Evolutionary conservation across 306 rosid species (phyloP).

Genomic region (Sindora glabra): DNA sequence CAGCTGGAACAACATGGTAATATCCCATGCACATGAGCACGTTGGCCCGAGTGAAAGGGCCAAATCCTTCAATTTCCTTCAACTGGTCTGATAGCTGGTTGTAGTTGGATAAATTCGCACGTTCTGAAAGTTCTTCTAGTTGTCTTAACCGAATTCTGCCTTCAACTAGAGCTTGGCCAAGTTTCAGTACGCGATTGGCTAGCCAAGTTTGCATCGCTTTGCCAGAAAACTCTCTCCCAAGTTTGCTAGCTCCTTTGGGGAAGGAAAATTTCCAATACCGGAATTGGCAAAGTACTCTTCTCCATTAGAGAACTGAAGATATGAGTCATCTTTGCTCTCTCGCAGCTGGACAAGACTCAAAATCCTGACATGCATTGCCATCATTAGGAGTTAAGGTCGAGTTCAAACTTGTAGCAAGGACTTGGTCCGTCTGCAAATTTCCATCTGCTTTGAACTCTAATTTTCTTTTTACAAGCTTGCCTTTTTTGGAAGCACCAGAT

Average conservation of each 20-base stretch:
- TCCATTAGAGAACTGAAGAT: neutral
- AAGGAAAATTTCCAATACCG: constrained; percentile 36
- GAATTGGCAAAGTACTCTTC: neutral
- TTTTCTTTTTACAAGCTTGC: neutral
- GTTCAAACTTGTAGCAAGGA: too few relatives aligned
- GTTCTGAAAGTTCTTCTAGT: too few relatives aligned
- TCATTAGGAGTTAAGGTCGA: neutral
- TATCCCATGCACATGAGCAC: too few relatives aligned
- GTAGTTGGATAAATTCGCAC: too few relatives aligned
- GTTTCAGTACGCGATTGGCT: constrained; percentile 33
- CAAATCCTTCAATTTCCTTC: too few relatives aligned
- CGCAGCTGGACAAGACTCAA: neutral
- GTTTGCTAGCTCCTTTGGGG: constrained; percentile 33
- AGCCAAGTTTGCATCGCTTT: constrained; percentile 44
- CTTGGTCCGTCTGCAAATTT: too few relatives aligned
- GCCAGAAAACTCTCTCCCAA: constrained; percentile 33
- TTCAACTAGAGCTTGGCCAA: neutral
- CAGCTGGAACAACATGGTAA: too few relatives aligned
- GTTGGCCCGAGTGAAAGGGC: too few relatives aligned
- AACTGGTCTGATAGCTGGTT: too few relatives aligned
- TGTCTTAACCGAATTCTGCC: too few relatives aligned
- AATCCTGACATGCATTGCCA: neutral
- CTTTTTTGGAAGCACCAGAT: neutral
- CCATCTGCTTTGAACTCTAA: constrained; percentile 15
- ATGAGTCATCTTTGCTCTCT: neutral